These are phyloP conservation scores for Cadophora gregata DNA, from an alignment of 2,329 filamentous ascomycete genomes.

Conservation along the genomic window DNA sequence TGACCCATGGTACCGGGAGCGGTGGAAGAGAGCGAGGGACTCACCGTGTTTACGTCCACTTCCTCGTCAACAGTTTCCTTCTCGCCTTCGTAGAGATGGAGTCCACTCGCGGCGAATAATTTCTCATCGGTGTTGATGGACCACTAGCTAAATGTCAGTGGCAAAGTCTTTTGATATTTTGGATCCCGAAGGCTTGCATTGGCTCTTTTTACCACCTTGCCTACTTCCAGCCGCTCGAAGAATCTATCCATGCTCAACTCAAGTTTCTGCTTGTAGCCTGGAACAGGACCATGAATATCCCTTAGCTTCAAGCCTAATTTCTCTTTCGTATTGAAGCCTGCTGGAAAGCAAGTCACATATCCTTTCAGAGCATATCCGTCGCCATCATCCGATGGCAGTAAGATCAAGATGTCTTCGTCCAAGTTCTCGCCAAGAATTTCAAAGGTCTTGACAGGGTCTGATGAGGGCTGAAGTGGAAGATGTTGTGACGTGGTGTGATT, in stretches of 20 bases:
- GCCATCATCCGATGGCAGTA: conserved; percentile 52
- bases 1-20: neutral
- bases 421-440: conserved; percentile 56
- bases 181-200: conserved; percentile 48
- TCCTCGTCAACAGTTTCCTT: conserved; percentile 45
- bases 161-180: neutral
- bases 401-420: conserved; percentile 65
- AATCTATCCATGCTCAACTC: conserved; percentile 66
- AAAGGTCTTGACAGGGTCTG: conserved; percentile 50
- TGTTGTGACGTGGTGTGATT: conserved; percentile 54
- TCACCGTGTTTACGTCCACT: conserved; percentile 52
- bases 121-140: conserved; percentile 49
- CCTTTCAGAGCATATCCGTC: conserved; percentile 59
- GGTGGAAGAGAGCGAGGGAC: conserved; percentile 18
- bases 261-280: conserved; percentile 60
- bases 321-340: conserved; percentile 60
- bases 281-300: conserved; percentile 64
- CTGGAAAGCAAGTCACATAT: conserved; percentile 61
- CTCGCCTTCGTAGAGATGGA: conserved; percentile 50
- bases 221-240: conserved; percentile 59
- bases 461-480: conserved; percentile 47
- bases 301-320: conserved; percentile 59
- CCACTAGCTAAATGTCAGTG: conserved; percentile 44
- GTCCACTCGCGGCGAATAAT: conserved; percentile 48
- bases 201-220: conserved; percentile 58